Evolutionary conservation across 441 rosid genomes (phyloP).

Genomic region (Sinapis alba): DNA sequence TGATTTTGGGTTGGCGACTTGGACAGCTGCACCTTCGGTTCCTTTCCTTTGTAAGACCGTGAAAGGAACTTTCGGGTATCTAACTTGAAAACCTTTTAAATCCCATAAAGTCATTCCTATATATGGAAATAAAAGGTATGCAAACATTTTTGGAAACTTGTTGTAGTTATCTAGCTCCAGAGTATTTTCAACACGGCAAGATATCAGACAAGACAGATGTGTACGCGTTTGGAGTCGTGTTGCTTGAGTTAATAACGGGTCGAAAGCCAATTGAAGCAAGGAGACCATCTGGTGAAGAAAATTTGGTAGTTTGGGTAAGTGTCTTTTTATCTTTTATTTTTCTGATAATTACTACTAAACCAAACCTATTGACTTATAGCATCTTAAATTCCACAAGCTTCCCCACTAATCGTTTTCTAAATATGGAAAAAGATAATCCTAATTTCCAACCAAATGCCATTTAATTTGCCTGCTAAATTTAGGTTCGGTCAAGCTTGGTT

Average conservation of each 20-base stretch:
- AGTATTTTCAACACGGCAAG: constrained; percentile 94
- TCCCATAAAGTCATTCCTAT: constrained; percentile 2
- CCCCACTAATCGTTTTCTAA: neutral
- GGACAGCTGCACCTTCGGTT: constrained; percentile 89
- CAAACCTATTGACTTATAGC: constrained; percentile 38
- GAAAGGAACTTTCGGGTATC: constrained; percentile 93
- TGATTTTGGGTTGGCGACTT: constrained; percentile 90
- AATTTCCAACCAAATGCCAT: constrained; percentile 19
- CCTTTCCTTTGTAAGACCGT: constrained; percentile 93
- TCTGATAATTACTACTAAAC: constrained; percentile 18
- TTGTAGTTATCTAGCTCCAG: constrained; percentile 85
- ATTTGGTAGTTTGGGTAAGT: constrained; percentile 86
- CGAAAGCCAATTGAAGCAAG: constrained; percentile 81
- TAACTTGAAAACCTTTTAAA: neutral
- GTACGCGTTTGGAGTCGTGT: constrained; percentile 90
- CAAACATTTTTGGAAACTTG: neutral
- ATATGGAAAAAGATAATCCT: neutral
- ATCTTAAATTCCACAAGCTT: constrained; percentile 1
- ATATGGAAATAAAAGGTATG: neutral
- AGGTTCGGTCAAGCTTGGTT: constrained; percentile 10
- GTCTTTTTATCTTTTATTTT: constrained; percentile 1
- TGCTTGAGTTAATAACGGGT: constrained; percentile 77
- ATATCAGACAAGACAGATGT: constrained; percentile 89
- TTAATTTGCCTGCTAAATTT: constrained; percentile 4
- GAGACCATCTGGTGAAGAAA: constrained; percentile 82